Percentiles rank a stretch among this genome's conserved stretches.
Conservation (phyloP, 2,329 filamentous ascomycete species). For the Paracoccidioides brasiliensis region DNA sequence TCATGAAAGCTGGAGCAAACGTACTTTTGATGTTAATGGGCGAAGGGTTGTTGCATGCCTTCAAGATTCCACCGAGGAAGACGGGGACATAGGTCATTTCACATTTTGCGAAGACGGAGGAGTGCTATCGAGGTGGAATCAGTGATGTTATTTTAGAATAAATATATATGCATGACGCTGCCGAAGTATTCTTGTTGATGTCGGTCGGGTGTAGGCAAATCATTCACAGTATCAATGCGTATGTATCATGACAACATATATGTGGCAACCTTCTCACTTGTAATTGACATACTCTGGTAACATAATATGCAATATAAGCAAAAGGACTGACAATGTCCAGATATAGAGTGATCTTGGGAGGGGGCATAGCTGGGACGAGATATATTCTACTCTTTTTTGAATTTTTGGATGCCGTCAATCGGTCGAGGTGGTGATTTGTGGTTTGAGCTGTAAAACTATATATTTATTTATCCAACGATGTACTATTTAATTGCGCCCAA, state of each 20-base stretch:
- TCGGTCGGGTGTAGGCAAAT: not conserved
- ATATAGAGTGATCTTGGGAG: slow-evolving; percentile 43
- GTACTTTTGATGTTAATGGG: slow-evolving; percentile 45
- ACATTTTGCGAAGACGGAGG: slow-evolving; percentile 41
- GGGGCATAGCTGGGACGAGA: slow-evolving; percentile 25
- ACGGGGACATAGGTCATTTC: slow-evolving; percentile 46
- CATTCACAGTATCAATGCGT: too few relatives aligned
- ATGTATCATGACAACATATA: not conserved
- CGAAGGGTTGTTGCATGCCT: slow-evolving; percentile 40
- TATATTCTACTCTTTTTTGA: too few relatives aligned
- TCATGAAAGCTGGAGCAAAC: slow-evolving; percentile 5
- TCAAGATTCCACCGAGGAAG: slow-evolving; percentile 47
- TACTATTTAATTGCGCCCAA: too few relatives aligned
- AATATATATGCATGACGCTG: too few relatives aligned
- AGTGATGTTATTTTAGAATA: not conserved
- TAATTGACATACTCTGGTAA: slow-evolving; percentile 36
- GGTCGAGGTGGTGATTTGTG: too few relatives aligned
- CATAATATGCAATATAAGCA: slow-evolving; percentile 46
- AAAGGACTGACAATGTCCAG: slow-evolving; percentile 49
- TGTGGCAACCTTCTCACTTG: not conserved
- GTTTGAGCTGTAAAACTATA: too few relatives aligned
- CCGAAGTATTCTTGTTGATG: not conserved
- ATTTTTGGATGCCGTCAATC: too few relatives aligned
- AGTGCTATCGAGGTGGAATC: slow-evolving; percentile 31
- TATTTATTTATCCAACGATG: too few relatives aligned